Conservation (phyloP, 129 eudicot genomes). For the Lactuca saligna region DNA sequence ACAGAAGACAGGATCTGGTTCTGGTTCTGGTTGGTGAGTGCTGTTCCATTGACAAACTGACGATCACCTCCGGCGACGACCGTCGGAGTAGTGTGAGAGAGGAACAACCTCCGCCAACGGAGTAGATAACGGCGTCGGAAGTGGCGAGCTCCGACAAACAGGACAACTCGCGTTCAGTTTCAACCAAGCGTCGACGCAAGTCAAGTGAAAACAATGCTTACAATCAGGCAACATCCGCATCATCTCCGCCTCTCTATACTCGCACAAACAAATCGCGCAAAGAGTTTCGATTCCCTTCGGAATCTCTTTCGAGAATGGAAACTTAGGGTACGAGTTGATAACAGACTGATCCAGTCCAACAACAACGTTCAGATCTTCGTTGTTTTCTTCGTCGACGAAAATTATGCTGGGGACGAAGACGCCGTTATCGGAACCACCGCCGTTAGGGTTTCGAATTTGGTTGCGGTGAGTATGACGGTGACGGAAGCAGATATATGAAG, state of each 20-base stretch:
- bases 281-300: constrained; percentile 35
- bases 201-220: constrained; percentile 60
- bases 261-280: constrained; percentile 78
- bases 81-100: constrained; percentile 68
- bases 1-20: background rate
- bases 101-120: constrained; percentile 91
- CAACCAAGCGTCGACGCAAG: constrained; percentile 88
- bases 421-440: constrained; percentile 33
- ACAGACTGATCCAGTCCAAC: constrained; percentile 65
- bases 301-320: constrained; percentile 39
- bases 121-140: constrained; percentile 85
- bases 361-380: constrained; percentile 37
- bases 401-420: constrained; percentile 65
- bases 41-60: constrained; percentile 13
- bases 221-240: constrained; percentile 93
- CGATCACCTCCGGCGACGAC: constrained; percentile 49
- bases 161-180: constrained; percentile 78
- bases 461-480: constrained; percentile 32
- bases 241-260: constrained; percentile 77
- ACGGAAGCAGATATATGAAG: constrained; percentile 71
- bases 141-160: constrained; percentile 87
- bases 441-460: constrained; percentile 29
- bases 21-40: too few relatives aligned
- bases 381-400: constrained; percentile 72
- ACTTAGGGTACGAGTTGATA: constrained; percentile 76